phyloP scores from a whole-genome alignment of 352 stramenopile genomes.

The Pythium brassicae region DNA sequence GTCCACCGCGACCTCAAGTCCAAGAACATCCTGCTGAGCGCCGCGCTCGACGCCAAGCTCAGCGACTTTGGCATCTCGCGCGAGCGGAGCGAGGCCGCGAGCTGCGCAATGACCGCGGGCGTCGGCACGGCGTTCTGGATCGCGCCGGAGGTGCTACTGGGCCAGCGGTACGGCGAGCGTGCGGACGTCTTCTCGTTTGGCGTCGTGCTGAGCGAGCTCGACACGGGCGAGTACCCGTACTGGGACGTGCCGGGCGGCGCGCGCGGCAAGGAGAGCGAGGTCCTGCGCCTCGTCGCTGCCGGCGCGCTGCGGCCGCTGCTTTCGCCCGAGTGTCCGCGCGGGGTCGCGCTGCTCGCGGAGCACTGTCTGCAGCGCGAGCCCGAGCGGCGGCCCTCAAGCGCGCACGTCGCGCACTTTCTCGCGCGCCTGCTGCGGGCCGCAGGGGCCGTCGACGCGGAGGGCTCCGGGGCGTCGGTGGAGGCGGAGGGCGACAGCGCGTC shows the following conservation, averaged over 20 bases:
- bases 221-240: slow-evolving; percentile 58
- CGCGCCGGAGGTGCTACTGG: slow-evolving; percentile 57
- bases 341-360: slow-evolving; percentile 39
- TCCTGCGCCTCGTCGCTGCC: slow-evolving; percentile 58
- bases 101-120: slow-evolving; percentile 61
- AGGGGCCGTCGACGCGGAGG: neutral
- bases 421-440: slow-evolving; percentile 36
- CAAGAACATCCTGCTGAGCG: slow-evolving; percentile 17
- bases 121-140: slow-evolving; percentile 76
- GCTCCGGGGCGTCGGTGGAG: neutral
- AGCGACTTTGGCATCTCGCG: slow-evolving; percentile 73
- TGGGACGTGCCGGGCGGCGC: slow-evolving; percentile 49
- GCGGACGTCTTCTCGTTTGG: slow-evolving; percentile 56
- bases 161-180: slow-evolving; percentile 50
- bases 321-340: slow-evolving; percentile 34
- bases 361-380: slow-evolving; percentile 49
- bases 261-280: slow-evolving; percentile 43
- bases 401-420: slow-evolving; percentile 50
- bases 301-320: slow-evolving; percentile 52
- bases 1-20: slow-evolving; percentile 2
- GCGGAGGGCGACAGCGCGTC: no score
- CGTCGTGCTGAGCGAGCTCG: slow-evolving; percentile 49
- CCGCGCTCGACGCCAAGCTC: slow-evolving; percentile 61
- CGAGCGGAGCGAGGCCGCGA: slow-evolving; percentile 49
- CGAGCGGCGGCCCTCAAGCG: slow-evolving; percentile 44